Conservation (phyloP, 306 rosid species). For the Cercis canadensis region DNA sequence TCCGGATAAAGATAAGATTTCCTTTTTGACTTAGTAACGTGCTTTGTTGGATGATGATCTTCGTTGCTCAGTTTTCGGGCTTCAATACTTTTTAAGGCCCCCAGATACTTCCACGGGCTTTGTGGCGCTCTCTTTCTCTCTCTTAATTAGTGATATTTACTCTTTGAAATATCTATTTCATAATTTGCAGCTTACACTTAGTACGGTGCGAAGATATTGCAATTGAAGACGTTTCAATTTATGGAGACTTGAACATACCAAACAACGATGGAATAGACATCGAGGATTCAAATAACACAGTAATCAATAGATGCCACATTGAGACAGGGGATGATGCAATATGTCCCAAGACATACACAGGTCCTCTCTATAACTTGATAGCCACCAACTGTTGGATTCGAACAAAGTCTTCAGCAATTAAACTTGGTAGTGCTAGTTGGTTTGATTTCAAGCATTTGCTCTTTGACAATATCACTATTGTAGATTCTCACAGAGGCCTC, state of each 20-base stretch:
- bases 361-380: slow-evolving; percentile 74
- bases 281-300: slow-evolving; percentile 88
- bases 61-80: no score
- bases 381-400: slow-evolving; percentile 82
- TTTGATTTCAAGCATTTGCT: slow-evolving; percentile 69
- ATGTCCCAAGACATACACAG: slow-evolving; percentile 80
- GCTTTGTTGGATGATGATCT: no score
- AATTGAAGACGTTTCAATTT: slow-evolving; percentile 68
- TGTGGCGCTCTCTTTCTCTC: no score
- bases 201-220: slow-evolving; percentile 61
- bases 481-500: slow-evolving; percentile 88
- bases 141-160: not conserved
- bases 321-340: slow-evolving; percentile 96
- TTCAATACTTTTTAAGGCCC: no score
- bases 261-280: slow-evolving; percentile 94
- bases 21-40: no score
- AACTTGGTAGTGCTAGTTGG: slow-evolving; percentile 89
- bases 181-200: slow-evolving; percentile 78
- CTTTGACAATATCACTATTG: slow-evolving; percentile 87
- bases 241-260: slow-evolving; percentile 87
- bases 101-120: no score
- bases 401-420: slow-evolving; percentile 89
- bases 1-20: not conserved
- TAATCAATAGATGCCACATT: slow-evolving; percentile 77
- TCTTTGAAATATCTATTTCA: not conserved